Percentiles rank a stretch among this genome's conserved stretches.
Evolutionary conservation across 257 asterid species (phyloP).

Genomic region (Nicotiana noctiflora): DNA sequence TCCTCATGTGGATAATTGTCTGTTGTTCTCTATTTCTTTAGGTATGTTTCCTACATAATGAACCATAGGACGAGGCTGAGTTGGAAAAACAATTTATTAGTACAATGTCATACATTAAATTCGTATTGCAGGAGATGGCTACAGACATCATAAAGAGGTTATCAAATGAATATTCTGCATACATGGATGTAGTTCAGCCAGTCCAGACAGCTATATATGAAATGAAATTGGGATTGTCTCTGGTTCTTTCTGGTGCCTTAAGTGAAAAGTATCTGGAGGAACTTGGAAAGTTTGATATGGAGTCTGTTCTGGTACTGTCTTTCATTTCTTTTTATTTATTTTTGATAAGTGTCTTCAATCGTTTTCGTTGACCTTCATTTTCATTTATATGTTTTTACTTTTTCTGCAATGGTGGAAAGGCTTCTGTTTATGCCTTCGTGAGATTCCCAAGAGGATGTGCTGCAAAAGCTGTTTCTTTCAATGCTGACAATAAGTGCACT

Average conservation of each 20-base stretch:
- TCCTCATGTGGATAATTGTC: constrained; percentile 5
- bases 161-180: constrained; percentile 57
- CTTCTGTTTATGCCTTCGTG: constrained; percentile 47
- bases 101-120: background rate
- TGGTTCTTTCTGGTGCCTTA: constrained; percentile 43
- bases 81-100: background rate
- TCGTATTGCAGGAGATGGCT: constrained; percentile 46
- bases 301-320: constrained; percentile 37
- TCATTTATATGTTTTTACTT: background rate
- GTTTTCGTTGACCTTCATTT: background rate
- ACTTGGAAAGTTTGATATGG: constrained; percentile 35
- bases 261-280: constrained; percentile 24
- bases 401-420: constrained; percentile 26
- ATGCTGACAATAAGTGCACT: constrained; percentile 21
- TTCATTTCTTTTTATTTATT: constrained; percentile 15
- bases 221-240: constrained; percentile 78
- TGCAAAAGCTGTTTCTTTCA: constrained; percentile 30
- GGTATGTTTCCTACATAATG: background rate
- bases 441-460: constrained; percentile 69
- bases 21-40: background rate
- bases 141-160: constrained; percentile 54
- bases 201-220: constrained; percentile 76
- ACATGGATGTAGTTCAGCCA: constrained; percentile 69
- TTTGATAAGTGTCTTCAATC: background rate
- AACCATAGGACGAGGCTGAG: background rate